Conservation (phyloP, 495 filamentous ascomycete species). For the Penicillium silybi region DNA sequence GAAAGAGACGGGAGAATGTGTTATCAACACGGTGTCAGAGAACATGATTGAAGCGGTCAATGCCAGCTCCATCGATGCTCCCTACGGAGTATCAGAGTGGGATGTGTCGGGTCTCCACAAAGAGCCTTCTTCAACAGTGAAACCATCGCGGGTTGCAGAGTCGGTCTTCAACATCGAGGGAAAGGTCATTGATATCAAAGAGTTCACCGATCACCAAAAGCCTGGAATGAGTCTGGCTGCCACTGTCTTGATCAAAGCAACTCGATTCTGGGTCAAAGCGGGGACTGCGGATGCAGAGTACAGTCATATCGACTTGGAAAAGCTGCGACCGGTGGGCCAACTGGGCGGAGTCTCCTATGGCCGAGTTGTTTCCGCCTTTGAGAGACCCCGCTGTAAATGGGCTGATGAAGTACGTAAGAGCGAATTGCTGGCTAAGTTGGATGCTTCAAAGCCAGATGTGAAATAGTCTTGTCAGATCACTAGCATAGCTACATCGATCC, state of each 20-base stretch:
- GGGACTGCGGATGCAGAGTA: slow-evolving; percentile 70
- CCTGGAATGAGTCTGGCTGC: slow-evolving; percentile 66
- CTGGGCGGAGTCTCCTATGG: slow-evolving; percentile 80
- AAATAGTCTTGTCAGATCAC: not conserved
- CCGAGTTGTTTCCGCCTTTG: slow-evolving; percentile 56
- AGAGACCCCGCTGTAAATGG: slow-evolving; percentile 67
- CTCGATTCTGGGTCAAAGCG: slow-evolving; percentile 77
- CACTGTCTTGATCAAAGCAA: slow-evolving; percentile 74
- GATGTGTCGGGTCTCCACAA: slow-evolving; percentile 67
- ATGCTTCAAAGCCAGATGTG: slow-evolving; percentile 24
- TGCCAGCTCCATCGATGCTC: slow-evolving; percentile 66
- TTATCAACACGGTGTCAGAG: slow-evolving; percentile 79
- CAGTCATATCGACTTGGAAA: slow-evolving; percentile 64
- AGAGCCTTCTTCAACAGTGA: slow-evolving; percentile 54
- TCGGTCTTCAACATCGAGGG: slow-evolving; percentile 76
- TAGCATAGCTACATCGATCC: too few species aligned
- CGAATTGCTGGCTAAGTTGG: slow-evolving; percentile 36
- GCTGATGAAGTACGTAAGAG: slow-evolving; percentile 45
- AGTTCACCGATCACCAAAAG: slow-evolving; percentile 60
- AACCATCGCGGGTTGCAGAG: slow-evolving; percentile 64
- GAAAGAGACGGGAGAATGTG: slow-evolving; percentile 59
- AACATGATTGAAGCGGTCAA: slow-evolving; percentile 84
- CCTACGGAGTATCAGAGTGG: slow-evolving; percentile 76
- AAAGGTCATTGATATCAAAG: slow-evolving; percentile 63
- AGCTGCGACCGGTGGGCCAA: slow-evolving; percentile 65